Percentiles rank a stretch among this genome's conserved stretches.
phyloP scores from a whole-genome alignment of 345 rosid genomes.

The Kernera saxatilis region DNA sequence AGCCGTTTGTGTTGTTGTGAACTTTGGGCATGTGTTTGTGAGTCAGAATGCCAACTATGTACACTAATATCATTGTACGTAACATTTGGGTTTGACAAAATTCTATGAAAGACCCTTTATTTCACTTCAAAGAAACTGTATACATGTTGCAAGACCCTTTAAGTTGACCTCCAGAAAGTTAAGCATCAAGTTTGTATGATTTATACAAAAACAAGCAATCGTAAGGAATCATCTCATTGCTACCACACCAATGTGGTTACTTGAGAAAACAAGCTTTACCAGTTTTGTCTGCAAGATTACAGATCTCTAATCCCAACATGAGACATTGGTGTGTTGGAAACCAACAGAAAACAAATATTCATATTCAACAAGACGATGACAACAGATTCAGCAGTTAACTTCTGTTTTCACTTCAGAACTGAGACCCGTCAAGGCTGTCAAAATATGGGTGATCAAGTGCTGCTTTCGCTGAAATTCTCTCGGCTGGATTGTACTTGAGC shows the following conservation, averaged over 20 bases:
- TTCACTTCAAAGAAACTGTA: not conserved
- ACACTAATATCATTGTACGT: slow-evolving; percentile 21
- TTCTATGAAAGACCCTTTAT: slow-evolving; percentile 5
- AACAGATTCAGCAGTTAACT: not conserved
- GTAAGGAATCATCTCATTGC: not conserved
- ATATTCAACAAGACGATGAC: slow-evolving; percentile 57
- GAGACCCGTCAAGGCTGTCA: slow-evolving; percentile 87
- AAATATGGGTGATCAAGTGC: slow-evolving; percentile 91
- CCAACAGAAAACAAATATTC: not conserved
- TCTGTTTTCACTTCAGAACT: slow-evolving; percentile 44
- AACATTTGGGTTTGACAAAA: slow-evolving; percentile 24
- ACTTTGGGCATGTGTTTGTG: slow-evolving; percentile 25
- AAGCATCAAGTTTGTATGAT: not conserved
- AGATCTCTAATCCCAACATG: not conserved
- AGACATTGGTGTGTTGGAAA: slow-evolving; percentile 1
- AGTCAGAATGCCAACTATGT: slow-evolving; percentile 16
- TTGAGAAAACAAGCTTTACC: not conserved
- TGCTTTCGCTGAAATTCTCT: slow-evolving; percentile 81
- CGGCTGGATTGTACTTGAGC: slow-evolving; percentile 80
- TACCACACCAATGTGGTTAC: not conserved
- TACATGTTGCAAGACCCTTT: not conserved
- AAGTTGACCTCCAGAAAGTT: not conserved
- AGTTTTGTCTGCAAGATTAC: not conserved
- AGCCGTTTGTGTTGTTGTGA: slow-evolving; percentile 13
- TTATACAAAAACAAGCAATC: not conserved